Base-by-base conservation (phyloP, 2,329 filamentous ascomycete species). In the Cladorrhinum sp. region DNA sequence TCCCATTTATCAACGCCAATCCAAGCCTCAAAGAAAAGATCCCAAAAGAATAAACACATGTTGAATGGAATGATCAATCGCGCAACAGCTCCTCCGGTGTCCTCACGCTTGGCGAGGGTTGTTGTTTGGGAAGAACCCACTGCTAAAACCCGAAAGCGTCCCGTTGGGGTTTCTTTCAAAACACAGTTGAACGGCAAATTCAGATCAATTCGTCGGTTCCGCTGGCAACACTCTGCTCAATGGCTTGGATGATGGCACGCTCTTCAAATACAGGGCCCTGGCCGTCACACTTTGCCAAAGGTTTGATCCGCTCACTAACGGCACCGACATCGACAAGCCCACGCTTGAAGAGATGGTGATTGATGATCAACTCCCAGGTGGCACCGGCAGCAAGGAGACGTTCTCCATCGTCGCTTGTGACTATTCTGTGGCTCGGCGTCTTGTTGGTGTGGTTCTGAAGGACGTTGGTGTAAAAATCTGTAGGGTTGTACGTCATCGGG, bases 191-290 rank as follows among this genome's bases (percentile, higher is more conserved):
- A 8, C 10, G 26, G 26, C 4, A 10, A 30, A 10, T 5, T 72
- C 69, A 81, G 52, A 82, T 68, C 62, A 96, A 79, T 73, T 95
- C 91, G 73, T 96, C 92, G 51, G 86, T 89, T 18, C 89, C 89
- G 67, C 85, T 87, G 21, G 87, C 86, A 28, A 90, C 87, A 70
- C 92, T 94, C 69, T 89, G 83, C 73, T 91, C 84, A 65, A 98
- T 93, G 16, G 91, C 91, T 63, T 81, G 78, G 49, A 86, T 74
- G 16, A 98, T 88, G 50, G 86, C 84, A 23, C 82, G 77, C 73
- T 96, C 93, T 63, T 90, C 87, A 68, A 96, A 96, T 46, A 95
- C 92, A 1, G 93, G 93, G 0, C 93, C 90, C 71, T 92, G 88
- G 1, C 92, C 93, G 74, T 97, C 90, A 72, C 92, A 96, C 69